phyloP scores from a whole-genome alignment of 208 protist species.

The Entamoeba dispar region DNA sequence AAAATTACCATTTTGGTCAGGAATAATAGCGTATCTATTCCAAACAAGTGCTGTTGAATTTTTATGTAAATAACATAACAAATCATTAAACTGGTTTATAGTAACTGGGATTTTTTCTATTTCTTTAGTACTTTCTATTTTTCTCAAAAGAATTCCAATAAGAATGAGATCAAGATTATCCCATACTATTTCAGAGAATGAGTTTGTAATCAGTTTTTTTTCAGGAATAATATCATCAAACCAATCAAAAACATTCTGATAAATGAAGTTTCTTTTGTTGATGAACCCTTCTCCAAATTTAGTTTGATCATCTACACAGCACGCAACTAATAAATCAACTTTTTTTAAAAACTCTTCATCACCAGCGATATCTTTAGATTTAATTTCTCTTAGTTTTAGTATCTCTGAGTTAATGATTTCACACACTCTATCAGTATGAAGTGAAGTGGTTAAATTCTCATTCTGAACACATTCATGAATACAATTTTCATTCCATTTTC shows the following conservation, averaged over 20 bases:
- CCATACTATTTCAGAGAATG: neutral
- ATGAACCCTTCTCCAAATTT: neutral
- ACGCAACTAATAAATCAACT: neutral
- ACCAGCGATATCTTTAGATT: neutral
- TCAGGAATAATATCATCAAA: neutral
- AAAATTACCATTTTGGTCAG: neutral
- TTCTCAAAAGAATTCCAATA: neutral
- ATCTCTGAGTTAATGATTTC: no score
- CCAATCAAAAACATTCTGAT: neutral
- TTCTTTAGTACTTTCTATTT: neutral
- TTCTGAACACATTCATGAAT: no score
- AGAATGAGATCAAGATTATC: neutral
- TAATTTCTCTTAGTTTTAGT: no score
- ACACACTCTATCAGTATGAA: no score
- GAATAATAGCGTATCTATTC: neutral
- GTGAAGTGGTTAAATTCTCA: no score
- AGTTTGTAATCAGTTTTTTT: neutral
- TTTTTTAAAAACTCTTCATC: neutral
- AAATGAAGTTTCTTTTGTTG: neutral
- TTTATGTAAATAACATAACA: neutral
- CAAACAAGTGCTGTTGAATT: neutral
- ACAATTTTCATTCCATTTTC: neutral
- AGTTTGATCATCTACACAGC: neutral
- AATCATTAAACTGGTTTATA: neutral
- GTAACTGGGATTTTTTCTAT: neutral